These are phyloP conservation scores for Diutina pseudorugosa DNA, from an alignment of 1,139 yeast genomes.

Conservation along the genomic window DNA sequence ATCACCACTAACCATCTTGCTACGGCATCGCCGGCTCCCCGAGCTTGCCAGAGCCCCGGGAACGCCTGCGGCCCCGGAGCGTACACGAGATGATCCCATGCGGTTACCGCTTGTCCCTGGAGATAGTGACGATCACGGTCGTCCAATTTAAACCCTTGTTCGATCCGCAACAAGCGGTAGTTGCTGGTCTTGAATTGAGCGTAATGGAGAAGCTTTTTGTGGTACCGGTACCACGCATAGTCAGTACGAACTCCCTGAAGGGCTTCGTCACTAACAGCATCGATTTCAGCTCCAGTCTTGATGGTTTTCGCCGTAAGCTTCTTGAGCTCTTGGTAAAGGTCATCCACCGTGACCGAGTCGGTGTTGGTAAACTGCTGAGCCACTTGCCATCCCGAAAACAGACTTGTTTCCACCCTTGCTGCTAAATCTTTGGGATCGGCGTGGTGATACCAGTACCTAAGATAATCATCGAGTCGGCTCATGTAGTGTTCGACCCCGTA, in stretches of 20 bases:
- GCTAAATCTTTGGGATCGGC: neutral
- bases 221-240: neutral
- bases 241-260: neutral
- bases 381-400: neutral
- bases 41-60: neutral
- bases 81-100: neutral
- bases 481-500: neutral
- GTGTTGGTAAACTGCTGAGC: neutral
- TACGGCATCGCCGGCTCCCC: neutral
- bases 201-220: neutral
- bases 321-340: neutral
- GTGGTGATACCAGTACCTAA: neutral
- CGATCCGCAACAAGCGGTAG: neutral
- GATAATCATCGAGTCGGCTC: neutral
- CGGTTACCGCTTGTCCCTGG: neutral
- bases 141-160: neutral
- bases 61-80: neutral
- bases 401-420: slow-evolving; percentile 5
- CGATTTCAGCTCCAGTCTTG: neutral
- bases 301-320: slow-evolving; percentile 4
- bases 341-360: neutral
- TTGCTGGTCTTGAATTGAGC: neutral
- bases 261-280: neutral
- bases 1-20: slow-evolving; percentile 3
- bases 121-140: neutral